Evolutionary conservation across 225 moss, liverwort and hornwort species (phyloP).

Genomic region (Marchantia paleacea): DNA sequence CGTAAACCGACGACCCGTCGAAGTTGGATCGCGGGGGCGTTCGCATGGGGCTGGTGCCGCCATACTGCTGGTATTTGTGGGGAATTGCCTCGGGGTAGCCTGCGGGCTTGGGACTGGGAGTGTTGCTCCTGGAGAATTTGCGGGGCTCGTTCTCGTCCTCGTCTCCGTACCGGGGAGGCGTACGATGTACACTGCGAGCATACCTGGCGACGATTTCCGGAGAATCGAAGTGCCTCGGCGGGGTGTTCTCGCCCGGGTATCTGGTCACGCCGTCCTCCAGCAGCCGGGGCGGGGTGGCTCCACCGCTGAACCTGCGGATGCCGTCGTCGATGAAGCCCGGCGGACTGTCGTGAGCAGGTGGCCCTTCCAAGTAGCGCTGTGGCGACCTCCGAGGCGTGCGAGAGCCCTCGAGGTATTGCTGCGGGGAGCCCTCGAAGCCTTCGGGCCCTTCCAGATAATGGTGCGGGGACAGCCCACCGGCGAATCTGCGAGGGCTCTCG

Average conservation of each 20-base stretch:
- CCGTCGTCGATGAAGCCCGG: conserved; percentile 11
- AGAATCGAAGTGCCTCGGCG: background rate
- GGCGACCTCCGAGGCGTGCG: conserved; percentile 24
- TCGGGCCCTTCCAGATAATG: conserved; percentile 22
- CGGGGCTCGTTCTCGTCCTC: background rate
- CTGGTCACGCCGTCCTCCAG: conserved; percentile 3
- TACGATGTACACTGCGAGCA: background rate
- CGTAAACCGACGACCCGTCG: background rate
- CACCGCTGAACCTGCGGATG: conserved; percentile 11
- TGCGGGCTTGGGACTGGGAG: background rate
- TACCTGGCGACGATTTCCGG: background rate
- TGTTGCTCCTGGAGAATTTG: background rate
- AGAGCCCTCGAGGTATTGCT: conserved; percentile 24
- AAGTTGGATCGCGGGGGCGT: conserved; percentile 9
- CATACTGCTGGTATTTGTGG: no score
- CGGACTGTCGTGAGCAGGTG: conserved; percentile 35
- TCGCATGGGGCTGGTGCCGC: conserved; percentile 7
- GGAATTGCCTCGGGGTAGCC: background rate
- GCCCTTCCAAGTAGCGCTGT: conserved; percentile 35
- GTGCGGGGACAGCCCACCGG: conserved; percentile 17
- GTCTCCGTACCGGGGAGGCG: conserved; percentile 6
- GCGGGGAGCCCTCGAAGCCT: conserved; percentile 18
- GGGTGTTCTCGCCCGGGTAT: conserved; percentile 10
- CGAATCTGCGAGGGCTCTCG: conserved; percentile 22
- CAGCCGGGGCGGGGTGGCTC: background rate